Percentiles rank a stretch among this genome's conserved stretches.
These are phyloP conservation scores for Collariella sp. DNA, from an alignment of 495 filamentous ascomycete genomes.

Conservation along the genomic window DNA sequence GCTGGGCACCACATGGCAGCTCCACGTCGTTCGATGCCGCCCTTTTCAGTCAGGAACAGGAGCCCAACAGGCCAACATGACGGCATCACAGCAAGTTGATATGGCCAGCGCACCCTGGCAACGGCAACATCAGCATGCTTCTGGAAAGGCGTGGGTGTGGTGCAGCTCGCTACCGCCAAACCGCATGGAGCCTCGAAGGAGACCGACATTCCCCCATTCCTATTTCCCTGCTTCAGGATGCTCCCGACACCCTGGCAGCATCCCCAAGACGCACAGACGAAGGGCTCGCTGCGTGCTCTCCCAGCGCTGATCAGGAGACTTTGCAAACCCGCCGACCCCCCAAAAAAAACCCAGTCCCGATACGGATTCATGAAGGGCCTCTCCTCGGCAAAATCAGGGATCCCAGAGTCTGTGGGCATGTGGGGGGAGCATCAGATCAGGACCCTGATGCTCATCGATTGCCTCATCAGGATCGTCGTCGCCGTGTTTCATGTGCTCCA, in stretches of 20 bases:
- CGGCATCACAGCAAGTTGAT: neutral
- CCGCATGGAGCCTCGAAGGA: neutral
- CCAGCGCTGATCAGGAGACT: neutral
- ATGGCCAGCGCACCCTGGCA: neutral
- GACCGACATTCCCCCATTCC: neutral
- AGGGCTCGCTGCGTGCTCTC: neutral
- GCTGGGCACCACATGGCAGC: slow-evolving; percentile 1
- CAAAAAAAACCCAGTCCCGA: slow-evolving; percentile 3
- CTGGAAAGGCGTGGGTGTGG: neutral
- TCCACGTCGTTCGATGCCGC: neutral
- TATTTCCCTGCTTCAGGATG: neutral
- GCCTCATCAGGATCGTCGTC: too few relatives aligned
- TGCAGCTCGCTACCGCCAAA: neutral
- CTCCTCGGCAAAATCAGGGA: slow-evolving; percentile 1
- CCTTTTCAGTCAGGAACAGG: neutral
- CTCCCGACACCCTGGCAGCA: neutral
- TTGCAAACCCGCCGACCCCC: neutral
- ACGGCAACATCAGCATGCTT: neutral
- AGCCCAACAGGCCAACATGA: neutral
- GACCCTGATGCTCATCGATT: neutral
- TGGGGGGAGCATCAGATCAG: neutral
- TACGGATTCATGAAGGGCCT: neutral
- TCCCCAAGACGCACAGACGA: neutral
- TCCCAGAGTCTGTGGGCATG: neutral
- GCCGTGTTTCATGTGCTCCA: too few relatives aligned